phyloP scores from a whole-genome alignment of 257 asterid species.

The Primulina huaijiensis region DNA sequence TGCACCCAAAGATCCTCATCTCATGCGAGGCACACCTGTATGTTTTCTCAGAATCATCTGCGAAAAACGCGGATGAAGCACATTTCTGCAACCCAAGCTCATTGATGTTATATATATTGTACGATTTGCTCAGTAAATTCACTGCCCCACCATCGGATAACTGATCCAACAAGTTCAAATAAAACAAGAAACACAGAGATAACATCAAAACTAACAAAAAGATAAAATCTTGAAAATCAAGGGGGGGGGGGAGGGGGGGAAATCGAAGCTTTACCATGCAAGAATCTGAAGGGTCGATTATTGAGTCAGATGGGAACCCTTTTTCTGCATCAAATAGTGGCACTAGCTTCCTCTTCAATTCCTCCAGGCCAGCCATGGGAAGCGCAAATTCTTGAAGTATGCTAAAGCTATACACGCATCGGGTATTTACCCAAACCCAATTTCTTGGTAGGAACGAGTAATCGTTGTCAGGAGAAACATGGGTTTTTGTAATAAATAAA shows the following conservation, averaged over 20 bases:
- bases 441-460: no score
- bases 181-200: background rate
- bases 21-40: slow-evolving; percentile 91
- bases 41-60: slow-evolving; percentile 71
- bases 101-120: slow-evolving; percentile 83
- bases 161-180: slow-evolving; percentile 33
- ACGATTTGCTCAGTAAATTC: slow-evolving; percentile 88
- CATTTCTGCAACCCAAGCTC: slow-evolving; percentile 95
- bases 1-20: slow-evolving; percentile 90
- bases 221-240: background rate
- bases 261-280: slow-evolving; percentile 43
- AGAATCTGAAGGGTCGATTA: slow-evolving; percentile 79
- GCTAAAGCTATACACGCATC: background rate
- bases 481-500: no score
- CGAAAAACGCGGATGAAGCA: slow-evolving; percentile 52
- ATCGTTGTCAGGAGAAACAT: no score
- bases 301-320: slow-evolving; percentile 80
- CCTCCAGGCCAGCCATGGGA: slow-evolving; percentile 88
- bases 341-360: slow-evolving; percentile 79
- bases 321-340: slow-evolving; percentile 95
- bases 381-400: slow-evolving; percentile 9
- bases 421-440: no score
- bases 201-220: background rate
- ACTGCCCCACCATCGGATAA: slow-evolving; percentile 84
- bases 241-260: no score